Percentiles rank a stretch among this genome's conserved stretches.
Evolutionary conservation across 1,284 basidiomycete species (phyloP).

Genomic region (Ceratobasidium sp.): DNA sequence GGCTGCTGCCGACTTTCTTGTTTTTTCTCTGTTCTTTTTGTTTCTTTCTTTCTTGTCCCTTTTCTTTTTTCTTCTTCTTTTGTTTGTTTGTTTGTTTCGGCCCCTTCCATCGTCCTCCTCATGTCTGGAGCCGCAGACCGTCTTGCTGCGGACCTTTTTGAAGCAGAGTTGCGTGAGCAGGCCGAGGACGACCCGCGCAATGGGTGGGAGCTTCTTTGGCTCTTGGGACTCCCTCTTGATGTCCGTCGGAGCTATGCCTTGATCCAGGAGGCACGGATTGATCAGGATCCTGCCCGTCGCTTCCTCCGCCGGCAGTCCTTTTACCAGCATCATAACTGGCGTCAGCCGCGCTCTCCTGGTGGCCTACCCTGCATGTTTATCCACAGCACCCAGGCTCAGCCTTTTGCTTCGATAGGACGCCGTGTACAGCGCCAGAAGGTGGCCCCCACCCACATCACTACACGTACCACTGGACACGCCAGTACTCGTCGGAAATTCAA

Average conservation of each 20-base stretch:
- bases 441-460: background rate
- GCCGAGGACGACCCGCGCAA: conserved; percentile 16
- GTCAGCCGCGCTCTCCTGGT: background rate
- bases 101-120: background rate
- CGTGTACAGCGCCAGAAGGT: background rate
- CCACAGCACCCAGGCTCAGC: background rate
- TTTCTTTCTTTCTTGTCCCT: no score
- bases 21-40: no score
- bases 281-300: background rate
- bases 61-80: background rate
- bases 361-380: background rate
- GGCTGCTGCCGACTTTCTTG: no score
- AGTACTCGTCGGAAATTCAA: no score
- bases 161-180: background rate
- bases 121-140: background rate
- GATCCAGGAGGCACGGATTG: conserved; percentile 16
- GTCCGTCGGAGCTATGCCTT: conserved; percentile 1
- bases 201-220: conserved; percentile 24
- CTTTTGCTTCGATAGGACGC: background rate
- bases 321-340: conserved; percentile 7
- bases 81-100: background rate
- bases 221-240: conserved; percentile 15
- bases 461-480: no score
- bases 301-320: background rate
- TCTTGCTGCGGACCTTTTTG: conserved; percentile 8